Evolutionary conservation across 2,329 filamentous ascomycete species (phyloP), one percentile per base, ranked within the genome.

Genomic region (Penicillium psychrosexuale): DNA sequence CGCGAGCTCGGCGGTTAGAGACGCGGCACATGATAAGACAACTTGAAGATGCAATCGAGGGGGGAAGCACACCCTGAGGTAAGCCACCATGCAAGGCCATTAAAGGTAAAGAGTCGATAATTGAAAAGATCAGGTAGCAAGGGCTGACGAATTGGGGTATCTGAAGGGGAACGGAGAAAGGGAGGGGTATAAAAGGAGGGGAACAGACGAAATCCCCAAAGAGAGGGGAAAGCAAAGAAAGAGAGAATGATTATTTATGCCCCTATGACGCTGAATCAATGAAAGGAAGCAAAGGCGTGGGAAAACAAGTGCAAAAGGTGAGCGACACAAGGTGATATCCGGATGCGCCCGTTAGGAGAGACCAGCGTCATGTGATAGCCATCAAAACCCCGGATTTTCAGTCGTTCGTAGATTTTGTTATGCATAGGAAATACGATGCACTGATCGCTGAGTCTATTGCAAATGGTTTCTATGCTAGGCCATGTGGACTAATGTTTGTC

Each of bases 21-120:
- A 61, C 61, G 61, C 61, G 61, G 63, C 59, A 60, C 69, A 72
- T 72, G 62, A 70, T 71, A 70, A 65, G 63, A 59, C 43, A 57
- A 53, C 56, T 51, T 46, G 59, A 53, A 54, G 51, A 57, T 49
- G 58, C 52, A 55, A 58, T 64, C 62, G 58, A 55, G 59, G 56
- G 55, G 49, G 46, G 52, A 58, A 59, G 61, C 55, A 67, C 60
- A 61, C 57, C 64, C 63, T 61, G 60, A 57, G 60, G 57, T 46
- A 60, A 64, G 57, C 63, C 57, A 64, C 61, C 59, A 66, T 62
- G 55, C 60, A 61, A 68, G 60, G 63, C 63, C 63, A 65, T 65
- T 51, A 57, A 65, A 64, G 52, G 61, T 61, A 47, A 42, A 55
- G 36, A 45, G 53, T 33, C 47, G 44, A 51, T 50, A 51, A 56